Evolutionary conservation across 2,329 filamentous ascomycete genomes (phyloP).

Genomic region (Sordariomycetes sp.): DNA sequence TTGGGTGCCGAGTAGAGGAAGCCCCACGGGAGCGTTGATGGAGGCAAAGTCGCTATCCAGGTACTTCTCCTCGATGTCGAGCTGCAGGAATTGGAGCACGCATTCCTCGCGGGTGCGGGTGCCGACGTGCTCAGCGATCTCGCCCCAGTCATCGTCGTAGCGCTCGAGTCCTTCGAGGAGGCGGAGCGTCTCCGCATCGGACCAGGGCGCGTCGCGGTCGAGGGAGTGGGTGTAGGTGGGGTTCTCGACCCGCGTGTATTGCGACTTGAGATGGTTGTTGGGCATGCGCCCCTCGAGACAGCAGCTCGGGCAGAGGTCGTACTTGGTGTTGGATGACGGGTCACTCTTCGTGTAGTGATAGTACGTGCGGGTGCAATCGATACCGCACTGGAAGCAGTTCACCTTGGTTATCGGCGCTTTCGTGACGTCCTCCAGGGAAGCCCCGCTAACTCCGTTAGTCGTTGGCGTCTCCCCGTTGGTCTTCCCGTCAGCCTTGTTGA

Average conservation of each 20-base stretch:
- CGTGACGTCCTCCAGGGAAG: conserved; percentile 41
- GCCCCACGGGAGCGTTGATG: conserved; percentile 41
- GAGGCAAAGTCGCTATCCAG: conserved; percentile 60
- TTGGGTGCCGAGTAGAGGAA: conserved; percentile 59
- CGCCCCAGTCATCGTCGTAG: conserved; percentile 92
- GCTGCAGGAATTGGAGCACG: conserved; percentile 87
- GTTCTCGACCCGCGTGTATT: conserved; percentile 86
- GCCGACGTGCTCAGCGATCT: conserved; percentile 84
- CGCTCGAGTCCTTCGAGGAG: conserved; percentile 84
- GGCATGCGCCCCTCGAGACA: conserved; percentile 79
- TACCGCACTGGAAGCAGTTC: conserved; percentile 83
- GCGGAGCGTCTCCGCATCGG: conserved; percentile 78
- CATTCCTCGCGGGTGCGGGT: conserved; percentile 92
- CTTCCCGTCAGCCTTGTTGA: conserved; percentile 60
- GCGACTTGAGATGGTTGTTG: conserved; percentile 62
- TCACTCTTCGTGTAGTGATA: conserved; percentile 48
- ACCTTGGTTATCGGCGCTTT: conserved; percentile 59
- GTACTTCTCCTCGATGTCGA: conserved; percentile 97
- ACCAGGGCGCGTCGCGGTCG: conserved; percentile 83
- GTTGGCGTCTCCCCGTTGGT: conserved; percentile 61
- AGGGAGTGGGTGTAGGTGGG: conserved; percentile 67
- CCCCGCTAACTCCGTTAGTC: conserved; percentile 51
- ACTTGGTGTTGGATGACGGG: conserved; percentile 57
- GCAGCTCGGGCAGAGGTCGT: conserved; percentile 86
- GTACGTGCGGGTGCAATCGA: conserved; percentile 67